Base-by-base conservation (phyloP, 495 filamentous ascomycete genomes). In the Aspergillus cristatus region DNA sequence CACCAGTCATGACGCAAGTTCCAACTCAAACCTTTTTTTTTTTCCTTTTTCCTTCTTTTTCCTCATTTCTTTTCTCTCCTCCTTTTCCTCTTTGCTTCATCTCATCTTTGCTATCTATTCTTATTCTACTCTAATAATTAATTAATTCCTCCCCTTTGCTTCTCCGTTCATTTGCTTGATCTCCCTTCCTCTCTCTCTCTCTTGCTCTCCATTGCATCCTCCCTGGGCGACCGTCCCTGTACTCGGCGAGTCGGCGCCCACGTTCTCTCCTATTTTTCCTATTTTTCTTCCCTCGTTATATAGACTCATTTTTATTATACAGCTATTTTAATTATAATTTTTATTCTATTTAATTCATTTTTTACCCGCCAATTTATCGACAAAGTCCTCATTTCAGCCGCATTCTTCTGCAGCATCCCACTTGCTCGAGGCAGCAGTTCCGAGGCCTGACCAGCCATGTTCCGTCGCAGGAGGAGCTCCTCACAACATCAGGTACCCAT, bases 401-500 rank as follows among this genome's bases (percentile, higher is more conserved):
- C 4, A 24, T 24, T 8, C 20, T 24, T 8, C 20, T 24, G 20
- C 20, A 24, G 20, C 20, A 24, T 24, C 20, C 20, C 20, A 24
- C 20, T 24, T 24, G 7, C 7, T 4, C 35, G 28, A n/a, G n/a
- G 28, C 25, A 30, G 12, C 28, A 24, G 30, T 25, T 16, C 14
- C 32, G 29, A 15, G 16, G 32, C 22, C 17, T 35, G 25, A 53
- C 43, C 43, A 54, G 62, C 42, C 54, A 76, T 76, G 71, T 76
- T 77, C 44, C 56, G 62, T 39, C 68, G 66, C 50, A 53, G 55
- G 47, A 74, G 69, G 58, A 72, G 67, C 56, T 58, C 67, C 28
- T 62, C 60, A 15, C 70, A 71, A 46, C 73, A 74, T 54, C 71
- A 72, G 54, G 74, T 79, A 51, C 25, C 70, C 63, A n/a, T n/a